Evolutionary conservation across 257 asterid genomes (phyloP).

Genomic region (Gardenia jasminoides): DNA sequence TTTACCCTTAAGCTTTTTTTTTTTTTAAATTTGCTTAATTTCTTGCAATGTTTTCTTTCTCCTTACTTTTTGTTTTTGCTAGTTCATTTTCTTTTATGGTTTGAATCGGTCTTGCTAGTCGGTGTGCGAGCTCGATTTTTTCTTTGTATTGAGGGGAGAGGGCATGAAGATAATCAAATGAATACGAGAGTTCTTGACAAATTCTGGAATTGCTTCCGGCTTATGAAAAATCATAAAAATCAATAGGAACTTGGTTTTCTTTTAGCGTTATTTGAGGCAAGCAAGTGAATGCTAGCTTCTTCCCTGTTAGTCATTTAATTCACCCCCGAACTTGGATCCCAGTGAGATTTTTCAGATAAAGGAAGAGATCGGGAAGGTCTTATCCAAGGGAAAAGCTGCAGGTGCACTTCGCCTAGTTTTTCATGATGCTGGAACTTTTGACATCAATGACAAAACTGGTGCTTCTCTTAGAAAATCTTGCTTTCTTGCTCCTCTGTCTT

Average conservation of each 20-base stretch:
- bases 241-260: not conserved
- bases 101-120: not conserved
- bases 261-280: not conserved
- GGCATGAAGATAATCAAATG: not conserved
- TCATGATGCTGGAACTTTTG: slow-evolving; percentile 98
- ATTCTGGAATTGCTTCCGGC: not conserved
- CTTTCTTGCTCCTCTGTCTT: not conserved
- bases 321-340: slow-evolving; percentile 25
- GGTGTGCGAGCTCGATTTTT: not conserved
- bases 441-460: slow-evolving; percentile 58
- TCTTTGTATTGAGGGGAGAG: not conserved
- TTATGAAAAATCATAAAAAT: not conserved
- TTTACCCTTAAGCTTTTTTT: slow-evolving; percentile 13
- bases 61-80: not conserved
- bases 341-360: slow-evolving; percentile 45
- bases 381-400: slow-evolving; percentile 78
- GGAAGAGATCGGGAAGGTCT: slow-evolving; percentile 66
- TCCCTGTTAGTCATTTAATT: slow-evolving; percentile 12
- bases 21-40: not conserved
- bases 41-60: not conserved
- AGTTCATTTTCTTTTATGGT: not conserved
- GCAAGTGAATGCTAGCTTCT: not conserved
- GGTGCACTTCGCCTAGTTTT: slow-evolving; percentile 89
- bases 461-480: slow-evolving; percentile 4
- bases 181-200: too few relatives aligned